Base-by-base conservation (phyloP, 768 basidiomycete species). In the Cyclocybe aegerita region DNA sequence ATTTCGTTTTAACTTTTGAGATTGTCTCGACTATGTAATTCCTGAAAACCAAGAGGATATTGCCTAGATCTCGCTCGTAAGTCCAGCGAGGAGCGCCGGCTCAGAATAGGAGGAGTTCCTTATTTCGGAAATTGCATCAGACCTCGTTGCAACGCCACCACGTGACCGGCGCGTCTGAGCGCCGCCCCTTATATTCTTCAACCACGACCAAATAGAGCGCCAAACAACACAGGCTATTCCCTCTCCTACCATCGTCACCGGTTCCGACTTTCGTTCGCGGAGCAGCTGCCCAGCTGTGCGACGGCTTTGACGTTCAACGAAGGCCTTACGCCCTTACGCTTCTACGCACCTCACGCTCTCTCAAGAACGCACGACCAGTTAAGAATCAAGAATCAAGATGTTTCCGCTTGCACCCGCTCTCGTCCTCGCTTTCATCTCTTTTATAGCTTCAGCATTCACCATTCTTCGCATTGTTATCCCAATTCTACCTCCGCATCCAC, bases 381-480 rank as follows among this genome's bases (percentile, higher is more conserved):
- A 73, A 74, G 62, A 63, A 55, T 52, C 57, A 55, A 64, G 62
- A 54, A 60, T 57, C 59, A 71, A 58, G 44, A 88, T 88, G 85
- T 74, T 88, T 60, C 82, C 86, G 46, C 79, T 89, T 65, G 68
- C 84, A 66, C 81, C 82, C 37, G 75, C 85, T 46, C 72, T 90
- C 60, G 76, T 76, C 41, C 79, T 90, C 60, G 80, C 81, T 67
- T 77, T 90, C 63, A 51, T 86, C 59, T 89, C 88, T 47, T 86
- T 90, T 72, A 64, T 82, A 62, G 78, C 78, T 63, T 89, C 88
- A 40, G 83, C 77, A 61, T 89, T 88, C 61, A 78, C 88, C 60
- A 80, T 90, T 69, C 80, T 89, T 62, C 84, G 85, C 65, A 85
- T 88, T 64, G 64, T 89, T 61, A 74, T 88, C 63, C 86, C 88